Evolutionary conservation across 2,329 filamentous ascomycete genomes (phyloP), one percentile per base, ranked within the genome.

Genomic region (Parasarocladium wereldwijsianum): DNA sequence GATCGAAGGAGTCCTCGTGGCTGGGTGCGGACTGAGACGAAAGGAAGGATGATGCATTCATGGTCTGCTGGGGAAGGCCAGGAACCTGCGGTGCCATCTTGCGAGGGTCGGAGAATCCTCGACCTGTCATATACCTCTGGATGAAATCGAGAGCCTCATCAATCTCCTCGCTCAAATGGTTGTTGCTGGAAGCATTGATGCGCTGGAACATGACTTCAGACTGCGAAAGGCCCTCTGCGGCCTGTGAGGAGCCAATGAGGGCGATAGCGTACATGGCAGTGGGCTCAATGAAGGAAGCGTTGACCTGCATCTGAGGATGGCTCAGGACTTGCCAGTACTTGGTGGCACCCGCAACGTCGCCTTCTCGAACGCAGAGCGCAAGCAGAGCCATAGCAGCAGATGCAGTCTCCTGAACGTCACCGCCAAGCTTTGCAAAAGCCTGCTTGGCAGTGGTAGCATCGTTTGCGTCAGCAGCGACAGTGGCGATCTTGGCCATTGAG

Each of bases 201-300:
- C 80, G 76, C 46, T 76, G 64, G 52, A 94, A 93, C 82, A 93
- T 92, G 45, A 75, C 63, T 42, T 90, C 81, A 8, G 81, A 76
- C 48, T 90, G 74, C 9, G 66, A 61, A 34, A 96, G 56, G 29
- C 79, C 90, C 46, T 87, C 82, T n/a, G 77, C 73, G 28, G 86
- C 70, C 44, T 85, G 76, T 24, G 85, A 84, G 38, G 81, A 83
- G 32, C 82, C 80, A 47, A 96, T 79, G 51, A 96, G 64, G 27
- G 85, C 83, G 34, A 93, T 73, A 10, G 81, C 74, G 45, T 87
- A 93, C 84, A 94, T 93, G 34, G 82, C 72, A 9, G 84, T 79
- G 15, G 85, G 81, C 57, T 93, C 85, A 37, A 93, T 79, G 51
- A 92, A 77, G 18, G 73, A 61, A 32, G 65, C 50, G 9, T 68